Conservation (phyloP, 83 land plant species). For the Picea engelmannii region DNA sequence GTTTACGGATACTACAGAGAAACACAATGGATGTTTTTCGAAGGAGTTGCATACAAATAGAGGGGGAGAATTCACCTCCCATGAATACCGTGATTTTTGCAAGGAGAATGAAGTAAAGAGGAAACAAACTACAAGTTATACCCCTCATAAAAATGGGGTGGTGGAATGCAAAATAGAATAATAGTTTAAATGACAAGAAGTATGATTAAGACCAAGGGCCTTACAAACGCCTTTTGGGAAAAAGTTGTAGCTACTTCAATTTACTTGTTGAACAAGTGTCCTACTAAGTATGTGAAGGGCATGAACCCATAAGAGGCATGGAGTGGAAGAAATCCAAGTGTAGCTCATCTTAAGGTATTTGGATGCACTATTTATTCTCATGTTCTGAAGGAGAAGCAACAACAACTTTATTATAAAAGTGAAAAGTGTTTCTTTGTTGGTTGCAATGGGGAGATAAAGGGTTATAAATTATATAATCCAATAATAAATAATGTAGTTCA, state of each 20-base stretch:
- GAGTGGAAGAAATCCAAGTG: neutral
- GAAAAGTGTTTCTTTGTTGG: slow-evolving; percentile 21
- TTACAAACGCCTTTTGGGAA: slow-evolving; percentile 29
- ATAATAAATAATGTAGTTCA: neutral
- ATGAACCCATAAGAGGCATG: slow-evolving; percentile 12
- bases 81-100: neutral
- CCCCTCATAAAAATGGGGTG: neutral
- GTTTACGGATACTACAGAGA: too few relatives aligned
- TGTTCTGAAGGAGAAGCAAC: neutral
- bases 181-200: slow-evolving; percentile 6
- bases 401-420: slow-evolving; percentile 23
- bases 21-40: too few relatives aligned
- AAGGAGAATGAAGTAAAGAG: neutral
- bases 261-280: slow-evolving; percentile 19
- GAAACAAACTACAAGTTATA: neutral
- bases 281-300: neutral
- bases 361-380: slow-evolving; percentile 26
- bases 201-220: slow-evolving; percentile 4
- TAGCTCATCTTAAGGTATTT: slow-evolving; percentile 11
- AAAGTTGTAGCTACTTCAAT: slow-evolving; percentile 8
- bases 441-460: slow-evolving; percentile 15
- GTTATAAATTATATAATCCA: slow-evolving; percentile 19
- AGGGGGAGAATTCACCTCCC: slow-evolving; percentile 10
- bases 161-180: slow-evolving; percentile 14
- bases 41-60: neutral